These are phyloP conservation scores for Hanseniaspora guilliermondii DNA, from an alignment of 805 yeast species.

Conservation along the genomic window DNA sequence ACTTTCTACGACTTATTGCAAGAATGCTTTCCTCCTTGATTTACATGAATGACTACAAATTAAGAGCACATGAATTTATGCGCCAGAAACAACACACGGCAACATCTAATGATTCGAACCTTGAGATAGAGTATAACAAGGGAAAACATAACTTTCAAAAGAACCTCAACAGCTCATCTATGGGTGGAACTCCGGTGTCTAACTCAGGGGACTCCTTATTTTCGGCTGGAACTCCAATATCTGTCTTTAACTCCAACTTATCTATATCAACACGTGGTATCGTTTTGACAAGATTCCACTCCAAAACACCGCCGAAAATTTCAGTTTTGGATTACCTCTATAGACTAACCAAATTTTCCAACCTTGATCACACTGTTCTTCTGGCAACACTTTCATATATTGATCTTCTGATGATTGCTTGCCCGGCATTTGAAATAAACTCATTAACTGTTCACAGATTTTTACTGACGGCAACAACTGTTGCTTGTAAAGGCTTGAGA, in stretches of 20 bases:
- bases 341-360: conserved; percentile 70
- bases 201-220: background rate
- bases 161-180: background rate
- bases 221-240: background rate
- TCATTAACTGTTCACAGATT: conserved; percentile 91
- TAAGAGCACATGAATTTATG: conserved; percentile 23
- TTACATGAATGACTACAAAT: conserved; percentile 47
- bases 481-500: conserved; percentile 81
- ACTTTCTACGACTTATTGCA: conserved; percentile 57
- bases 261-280: conserved; percentile 26
- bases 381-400: conserved; percentile 79
- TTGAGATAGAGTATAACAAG: conserved; percentile 17
- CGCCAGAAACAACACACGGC: background rate
- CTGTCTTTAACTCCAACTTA: background rate
- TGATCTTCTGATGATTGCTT: conserved; percentile 67
- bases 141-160: background rate
- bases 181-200: background rate
- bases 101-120: background rate
- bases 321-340: conserved; percentile 65
- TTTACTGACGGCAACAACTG: conserved; percentile 75
- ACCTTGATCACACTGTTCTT: conserved; percentile 71
- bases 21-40: conserved; percentile 73
- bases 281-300: conserved; percentile 73
- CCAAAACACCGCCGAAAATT: conserved; percentile 82
- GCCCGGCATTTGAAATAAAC: conserved; percentile 68